Conservation (phyloP, 306 rosid species). For the Cajanus cajan region DNA sequence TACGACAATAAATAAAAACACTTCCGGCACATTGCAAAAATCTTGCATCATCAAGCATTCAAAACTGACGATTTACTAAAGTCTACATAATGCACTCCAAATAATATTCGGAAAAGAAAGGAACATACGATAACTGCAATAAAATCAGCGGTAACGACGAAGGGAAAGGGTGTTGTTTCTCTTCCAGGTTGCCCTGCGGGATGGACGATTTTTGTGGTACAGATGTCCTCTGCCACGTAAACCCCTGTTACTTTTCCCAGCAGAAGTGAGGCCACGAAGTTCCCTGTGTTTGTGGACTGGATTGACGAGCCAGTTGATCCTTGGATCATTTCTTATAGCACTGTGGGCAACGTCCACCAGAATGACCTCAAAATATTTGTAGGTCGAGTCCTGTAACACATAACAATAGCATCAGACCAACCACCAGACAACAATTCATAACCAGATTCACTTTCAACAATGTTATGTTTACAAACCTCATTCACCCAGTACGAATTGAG, state of each 20-base stretch:
- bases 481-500: conserved; percentile 92
- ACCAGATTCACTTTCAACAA: background rate
- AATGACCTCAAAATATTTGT: conserved; percentile 74
- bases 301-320: conserved; percentile 77
- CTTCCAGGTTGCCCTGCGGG: conserved; percentile 94
- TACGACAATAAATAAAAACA: background rate
- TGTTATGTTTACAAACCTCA: conserved; percentile 47
- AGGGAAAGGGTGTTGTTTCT: conserved; percentile 82
- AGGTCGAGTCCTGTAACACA: conserved; percentile 66
- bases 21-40: background rate
- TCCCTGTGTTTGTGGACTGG: conserved; percentile 90
- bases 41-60: background rate
- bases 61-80: conserved; percentile 22
- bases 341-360: conserved; percentile 76
- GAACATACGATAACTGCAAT: background rate
- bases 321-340: conserved; percentile 75
- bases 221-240: conserved; percentile 74
- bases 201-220: conserved; percentile 69
- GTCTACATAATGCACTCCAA: conserved; percentile 20
- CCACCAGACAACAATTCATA: background rate
- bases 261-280: conserved; percentile 78
- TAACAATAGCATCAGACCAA: background rate
- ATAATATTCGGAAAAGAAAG: conserved; percentile 10
- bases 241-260: conserved; percentile 79
- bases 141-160: conserved; percentile 66